Base-by-base conservation (phyloP, 2,329 filamentous ascomycete genomes). In the Didymella exigua region DNA sequence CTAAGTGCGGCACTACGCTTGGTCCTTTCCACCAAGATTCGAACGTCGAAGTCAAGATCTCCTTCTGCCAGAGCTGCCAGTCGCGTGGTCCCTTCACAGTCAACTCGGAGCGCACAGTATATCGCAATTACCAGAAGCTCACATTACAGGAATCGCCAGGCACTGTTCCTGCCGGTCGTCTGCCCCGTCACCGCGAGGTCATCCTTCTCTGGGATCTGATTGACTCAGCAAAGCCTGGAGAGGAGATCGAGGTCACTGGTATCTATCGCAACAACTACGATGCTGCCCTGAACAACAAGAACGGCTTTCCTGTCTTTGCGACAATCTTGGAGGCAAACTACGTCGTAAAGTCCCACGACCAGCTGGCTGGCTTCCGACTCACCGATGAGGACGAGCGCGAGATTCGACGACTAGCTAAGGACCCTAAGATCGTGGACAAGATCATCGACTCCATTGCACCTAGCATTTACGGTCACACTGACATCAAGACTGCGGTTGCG, bases 231-330 rank as follows among this genome's bases (percentile, higher is more conserved):
- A 99, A 99, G 79, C 95, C 95, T 24, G 95, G 95, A 51, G 95
- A 99, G 76, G 96, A 99, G 73, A 93, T 99, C 52, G 95, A 99
- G 71, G 88, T 99, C 9, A 98, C 93, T 7, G 95, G 95, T 60
- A 90, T 96, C 65, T 99, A 99, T 78, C 89, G 92, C 67, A 99
- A 99, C 81, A 98, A 96, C 78, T 99, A 97, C 71, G 93, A 98
- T 73, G 93, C 95, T 3, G 91, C 96, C 66, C 84, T 99, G 49
- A 99, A 99, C 79, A 98, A 97, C 79, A 93, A 95, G 71, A 99
- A 98, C 71, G 95, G 95, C 4, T 98, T 99, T 78, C 95, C 95
- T 0, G 95, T 99, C 30, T 99, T 99, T 75, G 93, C 95, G 4
- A 99, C 95, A 0, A 95, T 99, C 55, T 84, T 99, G 4, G 95